These are phyloP conservation scores for Ganoderma boninense DNA, from an alignment of 1,284 basidiomycete species.

Conservation along the genomic window DNA sequence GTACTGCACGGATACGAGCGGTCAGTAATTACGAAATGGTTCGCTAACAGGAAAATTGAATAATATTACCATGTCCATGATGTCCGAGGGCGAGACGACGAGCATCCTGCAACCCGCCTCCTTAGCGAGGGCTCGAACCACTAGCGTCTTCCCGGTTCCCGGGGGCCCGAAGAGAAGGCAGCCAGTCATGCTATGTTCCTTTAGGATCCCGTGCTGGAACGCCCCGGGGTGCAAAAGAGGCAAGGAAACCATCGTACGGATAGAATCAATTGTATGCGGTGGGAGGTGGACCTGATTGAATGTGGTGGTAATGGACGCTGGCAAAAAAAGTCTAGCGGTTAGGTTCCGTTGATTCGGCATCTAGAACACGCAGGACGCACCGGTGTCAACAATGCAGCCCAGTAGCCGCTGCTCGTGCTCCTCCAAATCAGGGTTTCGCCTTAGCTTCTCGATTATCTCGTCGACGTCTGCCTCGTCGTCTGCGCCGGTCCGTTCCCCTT, in stretches of 20 bases:
- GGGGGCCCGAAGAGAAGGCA: slow-evolving; percentile 92
- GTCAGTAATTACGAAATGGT: background rate
- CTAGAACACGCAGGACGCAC: slow-evolving; percentile 49
- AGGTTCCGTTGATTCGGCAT: slow-evolving; percentile 17
- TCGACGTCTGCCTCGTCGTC: slow-evolving; percentile 57
- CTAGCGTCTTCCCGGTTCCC: slow-evolving; percentile 91
- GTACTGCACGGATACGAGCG: slow-evolving; percentile 60
- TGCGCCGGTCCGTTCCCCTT: slow-evolving; percentile 46
- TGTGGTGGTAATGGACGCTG: slow-evolving; percentile 80
- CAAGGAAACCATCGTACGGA: slow-evolving; percentile 90
- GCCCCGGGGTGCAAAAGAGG: slow-evolving; percentile 91
- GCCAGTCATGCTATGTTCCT: slow-evolving; percentile 89
- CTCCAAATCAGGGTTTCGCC: slow-evolving; percentile 77
- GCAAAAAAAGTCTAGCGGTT: slow-evolving; percentile 21
- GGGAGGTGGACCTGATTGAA: slow-evolving; percentile 92
- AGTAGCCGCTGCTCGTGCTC: slow-evolving; percentile 81
- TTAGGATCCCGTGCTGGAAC: slow-evolving; percentile 91
- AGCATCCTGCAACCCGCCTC: slow-evolving; percentile 93
- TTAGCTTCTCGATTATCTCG: slow-evolving; percentile 78
- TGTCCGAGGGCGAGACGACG: slow-evolving; percentile 83
- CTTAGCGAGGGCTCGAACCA: slow-evolving; percentile 91
- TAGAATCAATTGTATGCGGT: slow-evolving; percentile 84
- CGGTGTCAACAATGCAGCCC: slow-evolving; percentile 84
- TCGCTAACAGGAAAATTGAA: background rate
- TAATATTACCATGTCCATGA: slow-evolving; percentile 84